Conservation (phyloP, 179 eudicot genomes). For the Vitellaria paradoxa region DNA sequence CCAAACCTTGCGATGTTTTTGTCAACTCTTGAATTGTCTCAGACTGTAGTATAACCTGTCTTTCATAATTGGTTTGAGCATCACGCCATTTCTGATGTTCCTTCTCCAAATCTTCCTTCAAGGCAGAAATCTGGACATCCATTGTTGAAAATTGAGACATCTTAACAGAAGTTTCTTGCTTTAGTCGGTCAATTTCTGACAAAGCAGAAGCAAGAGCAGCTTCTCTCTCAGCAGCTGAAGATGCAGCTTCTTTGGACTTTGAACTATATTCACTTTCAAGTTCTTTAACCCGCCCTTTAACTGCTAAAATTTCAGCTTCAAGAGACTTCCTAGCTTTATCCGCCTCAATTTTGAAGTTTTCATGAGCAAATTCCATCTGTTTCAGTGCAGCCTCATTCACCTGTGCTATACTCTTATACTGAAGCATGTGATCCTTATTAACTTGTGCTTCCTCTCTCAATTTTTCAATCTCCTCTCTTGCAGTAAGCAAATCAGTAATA, state of each 20-base stretch:
- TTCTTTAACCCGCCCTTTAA: slow-evolving; percentile 46
- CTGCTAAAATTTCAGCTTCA: slow-evolving; percentile 66
- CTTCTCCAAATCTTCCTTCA: slow-evolving; percentile 74
- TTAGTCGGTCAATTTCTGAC: slow-evolving; percentile 55
- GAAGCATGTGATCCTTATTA: slow-evolving; percentile 77
- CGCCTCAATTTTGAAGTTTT: slow-evolving; percentile 66
- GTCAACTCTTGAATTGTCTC: slow-evolving; percentile 96
- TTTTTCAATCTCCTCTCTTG: slow-evolving; percentile 68
- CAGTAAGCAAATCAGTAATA: slow-evolving; percentile 31
- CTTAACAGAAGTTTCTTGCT: slow-evolving; percentile 59
- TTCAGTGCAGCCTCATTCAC: slow-evolving; percentile 85
- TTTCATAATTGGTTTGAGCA: slow-evolving; percentile 82
- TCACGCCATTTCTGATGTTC: slow-evolving; percentile 70
- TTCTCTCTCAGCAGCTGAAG: slow-evolving; percentile 56
- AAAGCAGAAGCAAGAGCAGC: slow-evolving; percentile 60
- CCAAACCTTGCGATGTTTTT: slow-evolving; percentile 83
- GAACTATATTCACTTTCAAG: slow-evolving; percentile 58
- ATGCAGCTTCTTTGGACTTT: slow-evolving; percentile 62
- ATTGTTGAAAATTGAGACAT: slow-evolving; percentile 47
- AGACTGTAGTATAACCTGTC: slow-evolving; percentile 91
- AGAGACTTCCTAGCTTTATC: slow-evolving; percentile 61
- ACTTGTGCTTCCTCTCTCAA: slow-evolving; percentile 67
- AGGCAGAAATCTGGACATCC: slow-evolving; percentile 54
- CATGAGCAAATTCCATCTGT: slow-evolving; percentile 77
- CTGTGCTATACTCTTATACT: slow-evolving; percentile 90